Base-by-base conservation (phyloP, 768 basidiomycete genomes). In the Omphalotus guepiniiformis region DNA sequence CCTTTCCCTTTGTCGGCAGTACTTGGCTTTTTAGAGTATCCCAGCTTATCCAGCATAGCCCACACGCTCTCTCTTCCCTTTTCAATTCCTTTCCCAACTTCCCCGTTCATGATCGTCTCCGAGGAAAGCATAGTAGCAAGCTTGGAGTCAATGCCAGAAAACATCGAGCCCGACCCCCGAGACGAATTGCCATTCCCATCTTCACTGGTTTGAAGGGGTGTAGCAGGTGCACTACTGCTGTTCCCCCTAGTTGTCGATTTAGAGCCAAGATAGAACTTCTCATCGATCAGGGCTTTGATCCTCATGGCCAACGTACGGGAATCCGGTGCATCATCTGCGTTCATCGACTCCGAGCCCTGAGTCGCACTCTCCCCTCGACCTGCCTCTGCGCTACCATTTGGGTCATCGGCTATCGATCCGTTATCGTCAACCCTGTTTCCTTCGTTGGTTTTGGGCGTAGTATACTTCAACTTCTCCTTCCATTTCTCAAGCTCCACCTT, bases 31-130 rank as follows among this genome's bases (percentile, higher is more conserved):
- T 29, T 30, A n/a, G 8, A 11, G 29, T 8, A 40, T 9, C 51
- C 55, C 36, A 50, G 60, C 47, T 61, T 65, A 45, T 87, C 84
- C 28, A 89, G 62, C 27, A 79, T 65, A 21, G 75, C 69, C 75
- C 82, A 85, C 6, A 88, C 70, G 11, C 80, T 80, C 51, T 77
- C 69, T 28, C 63, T 59, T 16, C 53, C 51, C 16, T 54, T 53
- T 26, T 55, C 53, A 30, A 67, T 58, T 7, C 69, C 66, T 32
- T 63, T 63, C n/a, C 64, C 61, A 11, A 63, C 39, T 18, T 70
- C 68, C 8, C 83, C 78, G 43, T 80, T 82, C 81, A 86, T 85
- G n/a, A 79, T 61, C n/a, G 71, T 65, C 48, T 83, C 73, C 1
- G 80, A 78, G 12, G 78, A 76, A 25, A 87, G 65, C 49, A 78